Evolutionary conservation across 2,329 filamentous ascomycete genomes (phyloP), one percentile per base, ranked within the genome.

Genomic region (Claviceps cyperi): DNA sequence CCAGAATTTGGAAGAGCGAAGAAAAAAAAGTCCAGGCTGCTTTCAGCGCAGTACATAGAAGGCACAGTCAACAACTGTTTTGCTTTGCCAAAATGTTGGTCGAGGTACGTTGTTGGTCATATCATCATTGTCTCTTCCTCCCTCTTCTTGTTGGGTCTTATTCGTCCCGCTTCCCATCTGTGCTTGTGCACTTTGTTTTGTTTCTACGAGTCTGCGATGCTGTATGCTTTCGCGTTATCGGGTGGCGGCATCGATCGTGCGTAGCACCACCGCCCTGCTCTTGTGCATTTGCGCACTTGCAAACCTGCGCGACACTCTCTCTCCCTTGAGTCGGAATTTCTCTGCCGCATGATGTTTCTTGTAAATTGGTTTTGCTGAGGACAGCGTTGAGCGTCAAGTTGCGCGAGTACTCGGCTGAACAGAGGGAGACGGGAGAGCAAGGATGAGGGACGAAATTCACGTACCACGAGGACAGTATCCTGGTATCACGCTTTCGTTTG

Each of bases 21-120:
- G 19, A 21, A 40, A 40, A 40, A 39, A 21, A 13, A 40, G 19
- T 11, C 43, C 51, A 56, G 58, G 52, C 24, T 49, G 39, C 19
- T 49, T 37, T 22, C 11, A 11, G 6, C 24, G 24, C 24, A 37
- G 21, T n/a, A 13, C 41, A 32, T 19, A 50, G 56, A 63, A 51
- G 51, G 58, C 36, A 35, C 19, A 55, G 58, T 47, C 45, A 17
- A 45, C 22, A 19, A 19, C 39, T 22, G 4, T 13, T 41, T 22
- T 41, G 19, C 19, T 21, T 21, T 41, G 50, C 51, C 51, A 58
- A 56, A 49, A 65, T 66, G 64, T 60, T 66, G 63, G 63, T 65
- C 51, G 64, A 66, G 58, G 64, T 66, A 58, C 63, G 64, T 65
- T 43, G 11, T 36, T 41, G 43, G 13, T 43, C 11, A 13, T 22